Evolutionary conservation across 139 green algal genomes (phyloP), one percentile per base, ranked within the genome.

Genomic region (Haematococcus sp.): DNA sequence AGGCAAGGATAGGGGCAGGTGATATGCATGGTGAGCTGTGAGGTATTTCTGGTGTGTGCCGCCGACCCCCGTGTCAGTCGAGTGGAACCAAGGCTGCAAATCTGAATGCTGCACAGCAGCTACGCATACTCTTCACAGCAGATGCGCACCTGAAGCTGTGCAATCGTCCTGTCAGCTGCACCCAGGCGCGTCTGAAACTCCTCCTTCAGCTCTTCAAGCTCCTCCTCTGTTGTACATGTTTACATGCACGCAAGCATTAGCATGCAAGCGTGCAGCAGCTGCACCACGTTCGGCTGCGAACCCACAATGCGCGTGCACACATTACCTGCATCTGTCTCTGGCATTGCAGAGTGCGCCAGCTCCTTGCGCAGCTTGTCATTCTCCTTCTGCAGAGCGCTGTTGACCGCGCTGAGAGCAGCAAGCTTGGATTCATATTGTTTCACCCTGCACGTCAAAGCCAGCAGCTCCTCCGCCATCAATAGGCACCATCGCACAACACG

Each of bases 371-470:
- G 77, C 68, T 90, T 83, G 31, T 96, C 91, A 64, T 92, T 92
- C 63, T 94, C 90, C 30, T 87, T 87, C 56, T 93, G 87, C 5
- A 97, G 81, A 0, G 90, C 88, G 20, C 79, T 81, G 59, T 96
- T 97, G 74, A 97, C 93, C 7, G 92, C 93, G 22, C 78, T 89
- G 7, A 97, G 71, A 0, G 92, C 95, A 32, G 90, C 90, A 17
- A 97, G 73, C 76, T 97, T 97, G 52, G 78, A 76, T 52, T 97
- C 92, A 71, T 90, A 91, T 33, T 91, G 82, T 77, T 92, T 91
- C 4, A 90, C 52, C 75, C 91, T 96, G 88, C 44, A n/a, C n/a
- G n/a, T n/a, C n/a, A n/a, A n/a, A n/a, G n/a, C n/a, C n/a, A n/a
- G n/a, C 40, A 2, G 51, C n/a, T n/a, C n/a, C n/a, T n/a, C n/a